phyloP scores from a whole-genome alignment of 2,329 filamentous ascomycete species.

The Neonectria sp. region DNA sequence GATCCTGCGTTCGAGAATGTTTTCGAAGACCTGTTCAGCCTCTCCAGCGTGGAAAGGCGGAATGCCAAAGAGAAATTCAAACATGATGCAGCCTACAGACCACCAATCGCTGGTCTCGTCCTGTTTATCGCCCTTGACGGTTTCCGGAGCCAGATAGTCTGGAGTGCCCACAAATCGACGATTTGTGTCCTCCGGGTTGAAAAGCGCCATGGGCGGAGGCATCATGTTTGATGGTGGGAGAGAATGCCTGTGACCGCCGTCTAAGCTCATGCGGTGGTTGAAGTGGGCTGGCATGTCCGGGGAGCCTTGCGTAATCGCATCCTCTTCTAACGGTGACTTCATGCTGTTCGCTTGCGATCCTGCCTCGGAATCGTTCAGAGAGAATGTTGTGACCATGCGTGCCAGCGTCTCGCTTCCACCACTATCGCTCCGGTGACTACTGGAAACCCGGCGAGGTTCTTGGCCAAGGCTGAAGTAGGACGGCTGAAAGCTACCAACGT shows the following conservation, averaged over 20 bases:
- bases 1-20: slow-evolving; percentile 90
- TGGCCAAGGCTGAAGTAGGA: slow-evolving; percentile 89
- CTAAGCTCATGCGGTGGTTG: slow-evolving; percentile 50
- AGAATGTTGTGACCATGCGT: slow-evolving; percentile 86
- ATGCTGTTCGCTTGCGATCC: slow-evolving; percentile 61
- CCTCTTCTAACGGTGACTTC: slow-evolving; percentile 80
- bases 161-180: slow-evolving; percentile 96
- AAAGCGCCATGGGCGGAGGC: slow-evolving; percentile 93
- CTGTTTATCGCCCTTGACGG: slow-evolving; percentile 93
- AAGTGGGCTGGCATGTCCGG: slow-evolving; percentile 77
- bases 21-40: slow-evolving; percentile 95
- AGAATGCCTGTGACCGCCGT: slow-evolving; percentile 53
- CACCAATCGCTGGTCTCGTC: slow-evolving; percentile 99
- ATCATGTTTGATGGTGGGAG: slow-evolving; percentile 76
- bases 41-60: slow-evolving; percentile 94
- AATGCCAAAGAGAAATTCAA: slow-evolving; percentile 94
- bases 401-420: slow-evolving; percentile 89
- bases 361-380: slow-evolving; percentile 74
- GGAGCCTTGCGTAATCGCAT: slow-evolving; percentile 80
- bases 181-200: slow-evolving; percentile 94
- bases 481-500: slow-evolving; percentile 78
- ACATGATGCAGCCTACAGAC: slow-evolving; percentile 98
- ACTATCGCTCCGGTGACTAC: slow-evolving; percentile 89
- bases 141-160: slow-evolving; percentile 97
- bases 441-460: slow-evolving; percentile 79